phyloP scores from a whole-genome alignment of 495 filamentous ascomycete species.

The Trichocladium uniseriatum region DNA sequence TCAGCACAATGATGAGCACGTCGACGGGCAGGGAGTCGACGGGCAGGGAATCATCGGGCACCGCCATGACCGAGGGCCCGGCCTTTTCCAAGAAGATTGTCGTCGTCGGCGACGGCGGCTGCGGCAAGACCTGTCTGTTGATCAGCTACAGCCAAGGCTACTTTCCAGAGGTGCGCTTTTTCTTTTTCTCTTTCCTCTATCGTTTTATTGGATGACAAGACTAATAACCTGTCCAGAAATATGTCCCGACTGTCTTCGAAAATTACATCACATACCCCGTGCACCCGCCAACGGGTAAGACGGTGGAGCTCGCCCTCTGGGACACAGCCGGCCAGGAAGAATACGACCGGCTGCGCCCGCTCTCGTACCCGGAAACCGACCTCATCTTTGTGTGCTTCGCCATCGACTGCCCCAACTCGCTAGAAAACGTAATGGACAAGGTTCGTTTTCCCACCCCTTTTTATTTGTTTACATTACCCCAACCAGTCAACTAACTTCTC shows the following conservation, averaged over 20 bases:
- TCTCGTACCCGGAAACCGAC: slow-evolving; percentile 97
- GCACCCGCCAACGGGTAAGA: slow-evolving; percentile 80
- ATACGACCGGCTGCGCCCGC: slow-evolving; percentile 88
- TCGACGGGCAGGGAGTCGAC: slow-evolving; percentile 60
- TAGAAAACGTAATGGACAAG: slow-evolving; percentile 99
- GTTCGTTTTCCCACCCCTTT: slow-evolving; percentile 35
- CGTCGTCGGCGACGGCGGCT: slow-evolving; percentile 94
- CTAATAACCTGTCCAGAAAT: slow-evolving; percentile 61
- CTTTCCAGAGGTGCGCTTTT: slow-evolving; percentile 78
- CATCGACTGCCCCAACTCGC: slow-evolving; percentile 94
- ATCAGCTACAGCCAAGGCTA: slow-evolving; percentile 98
- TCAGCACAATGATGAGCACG: slow-evolving; percentile 62
- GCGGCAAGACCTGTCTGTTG: slow-evolving; percentile 95
- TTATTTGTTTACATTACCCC: too few species aligned
- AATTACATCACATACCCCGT: slow-evolving; percentile 97
- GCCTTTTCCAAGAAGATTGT: slow-evolving; percentile 98
- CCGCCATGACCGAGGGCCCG: slow-evolving; percentile 78
- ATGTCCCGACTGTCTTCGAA: slow-evolving; percentile 97
- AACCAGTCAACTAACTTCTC: background rate
- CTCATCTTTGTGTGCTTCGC: slow-evolving; percentile 98
- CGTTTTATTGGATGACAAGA: background rate
- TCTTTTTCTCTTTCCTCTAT: background rate
- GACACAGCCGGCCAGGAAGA: slow-evolving; percentile 98
- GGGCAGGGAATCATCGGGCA: slow-evolving; percentile 64
- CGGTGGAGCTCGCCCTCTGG: slow-evolving; percentile 92